Conservation (phyloP, 208 protist species). For the Trichomonas gallinae region DNA sequence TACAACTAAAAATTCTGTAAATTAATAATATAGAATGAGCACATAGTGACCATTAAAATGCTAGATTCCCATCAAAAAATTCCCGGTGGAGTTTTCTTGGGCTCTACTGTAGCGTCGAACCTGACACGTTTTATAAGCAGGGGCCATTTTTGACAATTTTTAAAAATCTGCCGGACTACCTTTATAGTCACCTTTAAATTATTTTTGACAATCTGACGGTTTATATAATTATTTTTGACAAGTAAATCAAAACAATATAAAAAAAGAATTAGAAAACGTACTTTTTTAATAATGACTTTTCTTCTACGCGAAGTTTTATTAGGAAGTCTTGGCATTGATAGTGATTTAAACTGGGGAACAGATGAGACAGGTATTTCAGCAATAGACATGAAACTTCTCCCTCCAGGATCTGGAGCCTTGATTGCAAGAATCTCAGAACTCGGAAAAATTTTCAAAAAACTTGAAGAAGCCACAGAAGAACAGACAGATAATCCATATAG, state of each 20-base stretch:
- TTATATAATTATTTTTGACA: too few relatives aligned
- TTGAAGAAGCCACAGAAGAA: conserved; percentile 14
- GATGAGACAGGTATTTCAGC: not conserved
- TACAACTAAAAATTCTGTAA: too few relatives aligned
- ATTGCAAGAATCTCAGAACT: not conserved
- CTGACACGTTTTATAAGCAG: too few relatives aligned
- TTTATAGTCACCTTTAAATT: too few relatives aligned
- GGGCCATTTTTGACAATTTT: too few relatives aligned
- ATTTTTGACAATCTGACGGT: too few relatives aligned
- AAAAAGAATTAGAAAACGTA: not conserved
- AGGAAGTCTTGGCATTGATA: not conserved
- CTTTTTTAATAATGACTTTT: not conserved
- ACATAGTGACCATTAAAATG: too few relatives aligned
- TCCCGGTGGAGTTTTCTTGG: too few relatives aligned
- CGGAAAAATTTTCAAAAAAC: not conserved
- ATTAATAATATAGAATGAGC: too few relatives aligned
- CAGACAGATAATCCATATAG: not conserved
- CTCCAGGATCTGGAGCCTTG: not conserved
- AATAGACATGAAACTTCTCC: not conserved
- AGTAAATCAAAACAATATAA: not conserved
- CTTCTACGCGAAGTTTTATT: not conserved
- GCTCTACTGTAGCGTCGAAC: too few relatives aligned
- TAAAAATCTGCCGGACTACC: too few relatives aligned
- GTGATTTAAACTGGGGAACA: not conserved
- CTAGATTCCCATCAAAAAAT: too few relatives aligned